Conservation (phyloP, 2,329 filamentous ascomycete species). For the Cladophialophora exuberans region DNA sequence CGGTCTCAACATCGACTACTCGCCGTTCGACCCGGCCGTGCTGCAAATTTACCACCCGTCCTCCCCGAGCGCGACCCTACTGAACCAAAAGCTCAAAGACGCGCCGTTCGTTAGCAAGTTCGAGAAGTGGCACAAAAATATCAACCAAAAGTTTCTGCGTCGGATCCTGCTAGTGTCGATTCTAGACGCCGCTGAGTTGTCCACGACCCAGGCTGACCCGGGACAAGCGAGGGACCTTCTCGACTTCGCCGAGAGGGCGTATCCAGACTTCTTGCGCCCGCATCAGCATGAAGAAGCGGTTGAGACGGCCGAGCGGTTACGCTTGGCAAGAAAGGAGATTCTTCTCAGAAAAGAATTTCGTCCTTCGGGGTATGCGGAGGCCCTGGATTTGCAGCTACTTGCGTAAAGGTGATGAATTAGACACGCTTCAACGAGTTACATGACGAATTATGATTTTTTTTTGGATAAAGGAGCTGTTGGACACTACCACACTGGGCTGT, state of each 20-base stretch:
- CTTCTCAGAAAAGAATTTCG: constrained; percentile 11
- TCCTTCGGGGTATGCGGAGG: constrained; percentile 5
- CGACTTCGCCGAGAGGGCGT: constrained; percentile 29
- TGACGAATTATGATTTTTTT: too few relatives aligned
- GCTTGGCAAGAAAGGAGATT: constrained; percentile 19
- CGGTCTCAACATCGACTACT: constrained; percentile 8
- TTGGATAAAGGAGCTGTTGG: too few relatives aligned
- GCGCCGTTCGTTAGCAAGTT: constrained; percentile 32
- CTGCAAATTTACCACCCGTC: constrained; percentile 45
- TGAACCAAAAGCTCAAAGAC: constrained; percentile 16
- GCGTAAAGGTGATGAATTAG: constrained; percentile 1
- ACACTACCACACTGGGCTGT: too few relatives aligned
- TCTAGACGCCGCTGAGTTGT: constrained; percentile 44
- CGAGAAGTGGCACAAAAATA: constrained; percentile 19
- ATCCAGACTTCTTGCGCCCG: constrained; percentile 24
- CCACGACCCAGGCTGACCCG: constrained; percentile 37
- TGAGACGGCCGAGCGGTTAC: constrained; percentile 15
- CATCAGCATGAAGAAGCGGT: constrained; percentile 10
- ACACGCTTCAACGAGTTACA: too few relatives aligned
- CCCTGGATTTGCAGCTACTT: constrained; percentile 3
- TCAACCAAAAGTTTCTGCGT: constrained; percentile 26
- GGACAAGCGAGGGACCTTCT: constrained; percentile 25
- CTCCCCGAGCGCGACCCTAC: constrained; percentile 36
- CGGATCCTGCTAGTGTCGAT: constrained; percentile 40
- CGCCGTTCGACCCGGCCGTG: constrained; percentile 35